phyloP scores from a whole-genome alignment of 1,284 basidiomycete species.

The Malassezia vespertilionis region DNA sequence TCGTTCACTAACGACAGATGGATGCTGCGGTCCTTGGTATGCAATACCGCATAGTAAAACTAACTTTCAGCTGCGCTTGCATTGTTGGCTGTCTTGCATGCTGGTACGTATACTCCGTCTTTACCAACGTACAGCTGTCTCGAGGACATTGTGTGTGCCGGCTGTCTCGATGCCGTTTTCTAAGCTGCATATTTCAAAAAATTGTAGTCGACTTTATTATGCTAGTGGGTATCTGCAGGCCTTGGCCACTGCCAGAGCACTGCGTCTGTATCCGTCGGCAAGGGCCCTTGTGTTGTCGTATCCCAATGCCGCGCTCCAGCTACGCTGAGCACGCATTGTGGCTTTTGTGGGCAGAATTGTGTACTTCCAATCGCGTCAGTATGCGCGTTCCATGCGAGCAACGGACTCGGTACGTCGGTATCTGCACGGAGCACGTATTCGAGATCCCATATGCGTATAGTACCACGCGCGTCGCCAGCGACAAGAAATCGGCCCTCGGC shows the following conservation, averaged over 20 bases:
- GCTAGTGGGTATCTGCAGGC: not conserved
- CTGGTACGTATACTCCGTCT: constrained; percentile 13
- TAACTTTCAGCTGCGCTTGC: constrained; percentile 11
- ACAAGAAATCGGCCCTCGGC: constrained; percentile 1
- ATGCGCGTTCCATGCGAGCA: constrained; percentile 5
- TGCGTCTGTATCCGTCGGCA: not conserved
- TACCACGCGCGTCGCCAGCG: constrained; percentile 8
- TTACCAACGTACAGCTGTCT: constrained; percentile 14
- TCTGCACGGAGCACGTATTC: not conserved
- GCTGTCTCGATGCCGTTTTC: constrained; percentile 18
- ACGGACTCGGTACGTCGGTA: too few species aligned
- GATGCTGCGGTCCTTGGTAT: constrained; percentile 18
- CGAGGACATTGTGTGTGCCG: constrained; percentile 19
- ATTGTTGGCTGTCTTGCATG: constrained; percentile 16
- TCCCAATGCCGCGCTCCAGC: constrained; percentile 11
- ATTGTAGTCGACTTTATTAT: too few species aligned
- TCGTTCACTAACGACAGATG: constrained; percentile 12
- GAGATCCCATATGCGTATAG: constrained; percentile 4
- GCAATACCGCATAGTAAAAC: not conserved
- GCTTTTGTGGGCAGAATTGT: constrained; percentile 1
- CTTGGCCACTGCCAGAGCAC: not conserved
- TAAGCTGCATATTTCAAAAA: constrained; percentile 3
- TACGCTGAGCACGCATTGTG: not conserved
- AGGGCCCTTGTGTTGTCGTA: not conserved
- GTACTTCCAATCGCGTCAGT: constrained; percentile 13